Conservation (phyloP, 2,329 filamentous ascomycete species). For the Botrytis fragariae region DNA sequence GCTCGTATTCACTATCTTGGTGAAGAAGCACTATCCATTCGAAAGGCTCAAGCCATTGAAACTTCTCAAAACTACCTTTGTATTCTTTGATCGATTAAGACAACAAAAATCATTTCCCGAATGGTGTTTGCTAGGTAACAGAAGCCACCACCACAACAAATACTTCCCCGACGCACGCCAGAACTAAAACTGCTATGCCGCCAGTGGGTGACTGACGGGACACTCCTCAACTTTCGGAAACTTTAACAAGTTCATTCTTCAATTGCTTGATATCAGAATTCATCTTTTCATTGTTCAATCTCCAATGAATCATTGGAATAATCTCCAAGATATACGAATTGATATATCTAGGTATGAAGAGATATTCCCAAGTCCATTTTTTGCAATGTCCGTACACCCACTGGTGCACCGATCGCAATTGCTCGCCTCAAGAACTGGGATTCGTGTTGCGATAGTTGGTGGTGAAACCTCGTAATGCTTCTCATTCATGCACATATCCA, state of each 20-base stretch:
- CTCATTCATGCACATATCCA: not conserved
- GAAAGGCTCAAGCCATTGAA: not conserved
- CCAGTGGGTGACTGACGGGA: not conserved
- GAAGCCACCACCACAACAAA: not conserved
- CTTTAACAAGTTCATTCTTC: not conserved
- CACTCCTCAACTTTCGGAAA: not conserved
- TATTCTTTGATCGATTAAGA: not conserved
- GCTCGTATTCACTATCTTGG: too few species aligned
- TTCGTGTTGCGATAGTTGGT: too few species aligned
- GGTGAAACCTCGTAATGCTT: not conserved
- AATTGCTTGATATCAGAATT: not conserved
- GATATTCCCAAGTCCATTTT: too few species aligned
- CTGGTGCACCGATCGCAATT: too few species aligned
- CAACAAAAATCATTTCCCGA: not conserved
- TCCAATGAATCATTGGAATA: too few species aligned
- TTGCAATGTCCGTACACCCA: too few species aligned
- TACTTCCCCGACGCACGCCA: not conserved
- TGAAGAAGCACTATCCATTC: not conserved
- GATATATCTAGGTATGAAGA: too few species aligned
- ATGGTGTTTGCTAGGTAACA: not conserved
- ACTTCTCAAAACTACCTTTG: not conserved
- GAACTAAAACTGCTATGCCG: not conserved
- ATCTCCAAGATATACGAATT: too few species aligned
- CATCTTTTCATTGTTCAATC: not conserved
- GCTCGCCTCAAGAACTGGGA: too few species aligned